Evolutionary conservation across 139 green algal species (phyloP), one percentile per base, ranked within the genome.

Genomic region (Coccomyxa sp.): DNA sequence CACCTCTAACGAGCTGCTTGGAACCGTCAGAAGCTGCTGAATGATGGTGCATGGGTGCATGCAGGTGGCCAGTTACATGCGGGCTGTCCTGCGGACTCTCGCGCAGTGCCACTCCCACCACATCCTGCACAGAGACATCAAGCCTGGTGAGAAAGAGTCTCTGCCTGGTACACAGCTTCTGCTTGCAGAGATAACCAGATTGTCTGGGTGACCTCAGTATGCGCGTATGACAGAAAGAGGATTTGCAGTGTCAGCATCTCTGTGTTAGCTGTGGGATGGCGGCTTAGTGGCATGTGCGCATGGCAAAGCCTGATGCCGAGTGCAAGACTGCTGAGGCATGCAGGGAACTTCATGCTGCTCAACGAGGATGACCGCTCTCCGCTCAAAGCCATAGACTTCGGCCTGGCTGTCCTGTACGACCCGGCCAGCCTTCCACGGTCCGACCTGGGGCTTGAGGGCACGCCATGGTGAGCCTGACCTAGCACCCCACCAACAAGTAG

Each of bases 381-480:
- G 6, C 75, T 98, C 68, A 97, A 97, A 80, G 94, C 93, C 41
- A 95, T 98, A 2, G 94, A 98, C 78, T 98, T 98, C 89, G 94
- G 94, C 3, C 81, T 98, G 72, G 90, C 90, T 0, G 91, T 96
- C n/a, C 95, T 96, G 35, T 97, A 89, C 50, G 87, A 94, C 34
- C 87, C 90, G 22, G 86, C 83, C n/a, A 39, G 89, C 35, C 86
- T 97, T 75, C 93, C 93, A 0, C 73, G 90, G n/a, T 91, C 75
- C 12, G 89, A 97, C 82, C 84, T 97, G 76, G 93, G 93, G 0
- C 81, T 98, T 70, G 93, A 98, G 80, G 94, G 94, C 73, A 98
- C 94, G 27, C 91, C 93, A 9, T 96, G 92, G 90, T 95, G 24
- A 36, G 64, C n/a, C 64, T 29, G n/a, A n/a, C n/a, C n/a, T n/a